These are phyloP conservation scores for Agrocybe praecox DNA, from an alignment of 768 basidiomycete genomes.

Conservation along the genomic window DNA sequence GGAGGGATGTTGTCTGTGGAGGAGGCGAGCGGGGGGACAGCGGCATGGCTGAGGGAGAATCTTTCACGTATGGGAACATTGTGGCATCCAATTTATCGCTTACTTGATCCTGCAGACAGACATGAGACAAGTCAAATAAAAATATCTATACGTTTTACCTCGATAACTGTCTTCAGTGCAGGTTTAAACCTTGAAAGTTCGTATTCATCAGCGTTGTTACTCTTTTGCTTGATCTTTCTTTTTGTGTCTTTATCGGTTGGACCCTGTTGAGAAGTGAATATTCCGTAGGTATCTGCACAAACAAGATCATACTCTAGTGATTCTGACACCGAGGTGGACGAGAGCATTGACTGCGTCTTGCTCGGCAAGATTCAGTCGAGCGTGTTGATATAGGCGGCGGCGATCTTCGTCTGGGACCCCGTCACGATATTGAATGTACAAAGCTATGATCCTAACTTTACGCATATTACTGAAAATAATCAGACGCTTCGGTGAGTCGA, in stretches of 20 bases:
- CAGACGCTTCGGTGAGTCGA: neutral
- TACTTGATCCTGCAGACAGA: slow-evolving; percentile 70
- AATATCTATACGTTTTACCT: slow-evolving; percentile 47
- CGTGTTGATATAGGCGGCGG: slow-evolving; percentile 93
- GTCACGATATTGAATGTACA: slow-evolving; percentile 93
- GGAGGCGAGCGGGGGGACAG: slow-evolving; percentile 50
- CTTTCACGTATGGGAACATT: slow-evolving; percentile 89
- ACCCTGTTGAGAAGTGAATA: slow-evolving; percentile 42
- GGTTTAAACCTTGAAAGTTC: slow-evolving; percentile 96
- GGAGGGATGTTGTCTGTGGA: slow-evolving; percentile 71
- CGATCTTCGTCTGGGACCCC: slow-evolving; percentile 99
- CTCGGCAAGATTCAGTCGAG: slow-evolving; percentile 81
- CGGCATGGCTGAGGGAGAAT: slow-evolving; percentile 60
- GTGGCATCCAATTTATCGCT: slow-evolving; percentile 74
- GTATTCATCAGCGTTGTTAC: slow-evolving; percentile 86
- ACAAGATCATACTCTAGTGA: slow-evolving; percentile 66
- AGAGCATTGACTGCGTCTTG: slow-evolving; percentile 94
- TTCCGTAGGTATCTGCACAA: neutral
- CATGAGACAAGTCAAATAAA: neutral
- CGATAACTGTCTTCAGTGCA: slow-evolving; percentile 74
- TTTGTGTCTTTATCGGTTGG: slow-evolving; percentile 77
- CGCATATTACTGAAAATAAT: slow-evolving; percentile 65
- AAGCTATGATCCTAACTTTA: slow-evolving; percentile 94
- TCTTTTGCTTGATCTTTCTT: slow-evolving; percentile 81
- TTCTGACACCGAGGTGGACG: slow-evolving; percentile 77